A percentile compares a stretch with the other conserved stretches of the same genome.
phyloP scores from a whole-genome alignment of 805 yeast species.

The Zygoascus bituminiphila region DNA sequence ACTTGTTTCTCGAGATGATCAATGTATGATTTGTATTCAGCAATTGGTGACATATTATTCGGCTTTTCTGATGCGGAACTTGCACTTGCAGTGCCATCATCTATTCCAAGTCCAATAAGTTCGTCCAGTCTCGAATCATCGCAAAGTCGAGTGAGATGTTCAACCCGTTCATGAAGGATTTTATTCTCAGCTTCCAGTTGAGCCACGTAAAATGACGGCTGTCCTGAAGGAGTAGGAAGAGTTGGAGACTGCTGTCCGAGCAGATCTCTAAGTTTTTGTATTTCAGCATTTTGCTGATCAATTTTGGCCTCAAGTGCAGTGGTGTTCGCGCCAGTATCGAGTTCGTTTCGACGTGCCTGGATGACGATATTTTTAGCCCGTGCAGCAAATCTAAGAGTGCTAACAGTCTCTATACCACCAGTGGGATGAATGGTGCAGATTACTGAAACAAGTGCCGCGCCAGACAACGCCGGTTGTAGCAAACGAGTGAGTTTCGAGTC shows the following conservation, averaged over 20 bases:
- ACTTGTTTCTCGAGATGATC: conserved; percentile 47
- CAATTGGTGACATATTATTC: conserved; percentile 21
- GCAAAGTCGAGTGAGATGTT: conserved; percentile 53
- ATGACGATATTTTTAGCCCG: conserved; percentile 81
- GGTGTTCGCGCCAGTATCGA: conserved; percentile 22
- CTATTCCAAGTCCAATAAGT: conserved; percentile 37
- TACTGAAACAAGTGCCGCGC: conserved; percentile 73
- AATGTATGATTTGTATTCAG: conserved; percentile 44
- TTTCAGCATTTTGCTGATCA: conserved; percentile 52
- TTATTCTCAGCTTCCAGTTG: conserved; percentile 55
- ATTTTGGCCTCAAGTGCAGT: conserved; percentile 36
- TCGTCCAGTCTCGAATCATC: conserved; percentile 43
- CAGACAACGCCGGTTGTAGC: conserved; percentile 86
- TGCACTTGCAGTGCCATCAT: conserved; percentile 20
- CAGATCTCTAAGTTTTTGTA: conserved; percentile 27
- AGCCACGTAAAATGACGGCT: conserved; percentile 28
- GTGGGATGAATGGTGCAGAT: conserved; percentile 73
- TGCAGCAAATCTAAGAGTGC: conserved; percentile 86
- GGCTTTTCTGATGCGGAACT: not conserved
- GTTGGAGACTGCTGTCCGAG: conserved; percentile 3
- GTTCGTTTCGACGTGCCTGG: conserved; percentile 43
- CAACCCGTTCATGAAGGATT: conserved; percentile 56
- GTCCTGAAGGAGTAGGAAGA: not conserved
- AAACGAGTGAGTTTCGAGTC: conserved; percentile 88
- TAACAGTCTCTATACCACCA: conserved; percentile 66